These are phyloP conservation scores for Bruguiera hainesii DNA, from an alignment of 441 rosid species.

Conservation along the genomic window DNA sequence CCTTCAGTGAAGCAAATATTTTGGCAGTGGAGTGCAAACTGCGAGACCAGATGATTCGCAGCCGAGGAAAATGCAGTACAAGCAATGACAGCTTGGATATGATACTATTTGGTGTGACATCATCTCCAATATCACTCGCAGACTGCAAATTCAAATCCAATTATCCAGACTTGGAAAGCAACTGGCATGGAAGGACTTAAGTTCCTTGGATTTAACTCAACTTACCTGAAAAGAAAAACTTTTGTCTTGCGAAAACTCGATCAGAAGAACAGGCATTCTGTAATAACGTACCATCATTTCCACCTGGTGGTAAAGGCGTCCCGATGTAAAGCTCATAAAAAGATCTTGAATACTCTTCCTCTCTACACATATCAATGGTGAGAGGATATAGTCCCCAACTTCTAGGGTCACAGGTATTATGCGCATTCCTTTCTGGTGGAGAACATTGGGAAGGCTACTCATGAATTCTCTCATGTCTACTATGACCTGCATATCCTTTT, in stretches of 20 bases:
- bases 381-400: conserved; percentile 90
- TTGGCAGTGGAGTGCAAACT: conserved; percentile 95
- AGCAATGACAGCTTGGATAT: conserved; percentile 92
- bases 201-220: conserved; percentile 3
- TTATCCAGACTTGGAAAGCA: conserved; percentile 16
- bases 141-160: conserved; percentile 49
- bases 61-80: conserved; percentile 82
- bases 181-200: conserved; percentile 1
- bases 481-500: conserved; percentile 91
- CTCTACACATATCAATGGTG: conserved; percentile 86
- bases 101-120: conserved; percentile 79
- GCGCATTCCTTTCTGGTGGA: conserved; percentile 91
- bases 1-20: conserved; percentile 76
- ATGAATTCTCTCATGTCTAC: conserved; percentile 99
- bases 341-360: conserved; percentile 97
- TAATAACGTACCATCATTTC: conserved; percentile 91
- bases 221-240: conserved; percentile 97
- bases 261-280: conserved; percentile 90
- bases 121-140: conserved; percentile 91
- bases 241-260: conserved; percentile 95
- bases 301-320: conserved; percentile 91
- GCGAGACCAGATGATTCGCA: conserved; percentile 93
- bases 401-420: conserved; percentile 87
- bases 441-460: conserved; percentile 99
- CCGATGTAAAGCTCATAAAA: conserved; percentile 86